Conservation (phyloP, 2,329 filamentous ascomycete genomes). For the Ceratocystis cacaofunesta region DNA sequence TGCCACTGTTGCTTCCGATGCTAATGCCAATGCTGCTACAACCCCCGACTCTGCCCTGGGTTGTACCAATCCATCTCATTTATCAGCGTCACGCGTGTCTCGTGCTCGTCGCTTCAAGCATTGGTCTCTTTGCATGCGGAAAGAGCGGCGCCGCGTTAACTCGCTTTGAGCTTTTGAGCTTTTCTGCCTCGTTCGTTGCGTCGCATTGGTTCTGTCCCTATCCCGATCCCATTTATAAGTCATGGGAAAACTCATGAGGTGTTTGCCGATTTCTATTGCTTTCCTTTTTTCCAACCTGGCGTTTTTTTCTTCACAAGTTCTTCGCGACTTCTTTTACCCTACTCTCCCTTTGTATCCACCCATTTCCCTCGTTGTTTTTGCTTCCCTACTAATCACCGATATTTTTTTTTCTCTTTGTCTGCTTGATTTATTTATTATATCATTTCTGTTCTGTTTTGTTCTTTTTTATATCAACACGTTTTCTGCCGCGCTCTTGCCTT, state of each 20-base stretch:
- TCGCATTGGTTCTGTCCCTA: not conserved
- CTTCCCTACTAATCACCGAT: not conserved
- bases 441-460: conserved; percentile 5
- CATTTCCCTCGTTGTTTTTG: not conserved
- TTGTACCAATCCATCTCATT: not conserved
- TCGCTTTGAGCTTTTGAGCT: not conserved
- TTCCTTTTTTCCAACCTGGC: conserved; percentile 8
- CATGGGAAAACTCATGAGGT: not conserved
- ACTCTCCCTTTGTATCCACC: not conserved
- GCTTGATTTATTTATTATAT: conserved; percentile 1
- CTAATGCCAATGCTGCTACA: not conserved
- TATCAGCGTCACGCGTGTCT: not conserved
- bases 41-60: not conserved
- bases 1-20: not conserved
- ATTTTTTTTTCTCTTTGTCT: not conserved
- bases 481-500: not conserved
- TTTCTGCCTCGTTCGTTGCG: not conserved
- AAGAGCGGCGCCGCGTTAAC: not conserved
- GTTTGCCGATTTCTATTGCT: conserved; percentile 13
- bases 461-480: conserved; percentile 4
- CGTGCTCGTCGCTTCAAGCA: not conserved
- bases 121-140: not conserved
- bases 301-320: conserved; percentile 7
- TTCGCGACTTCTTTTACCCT: conserved; percentile 1
- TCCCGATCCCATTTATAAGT: not conserved